Percentiles rank a stretch among this genome's conserved stretches.
Evolutionary conservation across 225 moss, liverwort and hornwort species (phyloP).

Genomic region (Rhytidiadelphus loreus): DNA sequence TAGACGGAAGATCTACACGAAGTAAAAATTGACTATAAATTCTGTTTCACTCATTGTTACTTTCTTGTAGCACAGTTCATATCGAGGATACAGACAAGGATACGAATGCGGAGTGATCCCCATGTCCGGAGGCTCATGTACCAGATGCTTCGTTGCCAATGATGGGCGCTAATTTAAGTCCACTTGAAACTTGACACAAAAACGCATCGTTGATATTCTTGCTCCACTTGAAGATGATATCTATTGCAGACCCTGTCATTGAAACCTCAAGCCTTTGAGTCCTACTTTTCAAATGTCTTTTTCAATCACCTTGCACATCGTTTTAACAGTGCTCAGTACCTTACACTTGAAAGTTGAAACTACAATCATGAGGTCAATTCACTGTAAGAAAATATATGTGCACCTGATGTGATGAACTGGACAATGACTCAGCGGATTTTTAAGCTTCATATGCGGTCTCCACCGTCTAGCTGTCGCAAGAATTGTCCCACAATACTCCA

Average conservation of each 20-base stretch:
- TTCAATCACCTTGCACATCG: not conserved
- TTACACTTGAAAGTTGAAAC: not conserved
- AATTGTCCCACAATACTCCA: not conserved
- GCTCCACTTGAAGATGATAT: not conserved
- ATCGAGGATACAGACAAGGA: constrained; percentile 98
- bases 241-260: constrained; percentile 4
- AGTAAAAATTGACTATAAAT: not conserved
- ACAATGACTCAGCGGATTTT: not conserved
- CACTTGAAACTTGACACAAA: not conserved
- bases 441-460: not conserved
- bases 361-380: not conserved
- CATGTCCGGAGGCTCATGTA: constrained; percentile 14
- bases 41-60: not conserved
- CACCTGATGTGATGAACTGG: constrained; percentile 3
- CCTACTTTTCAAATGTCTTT: not conserved
- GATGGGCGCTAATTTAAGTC: not conserved
- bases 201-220: not conserved
- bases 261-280: not conserved
- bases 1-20: not conserved
- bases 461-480: not conserved
- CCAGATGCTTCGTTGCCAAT: constrained; percentile 11
- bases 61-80: constrained; percentile 18
- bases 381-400: not conserved
- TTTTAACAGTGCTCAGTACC: not conserved
- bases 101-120: constrained; percentile 39